Conservation (phyloP, 305 asterid species). For the Fraxinus albicans region DNA sequence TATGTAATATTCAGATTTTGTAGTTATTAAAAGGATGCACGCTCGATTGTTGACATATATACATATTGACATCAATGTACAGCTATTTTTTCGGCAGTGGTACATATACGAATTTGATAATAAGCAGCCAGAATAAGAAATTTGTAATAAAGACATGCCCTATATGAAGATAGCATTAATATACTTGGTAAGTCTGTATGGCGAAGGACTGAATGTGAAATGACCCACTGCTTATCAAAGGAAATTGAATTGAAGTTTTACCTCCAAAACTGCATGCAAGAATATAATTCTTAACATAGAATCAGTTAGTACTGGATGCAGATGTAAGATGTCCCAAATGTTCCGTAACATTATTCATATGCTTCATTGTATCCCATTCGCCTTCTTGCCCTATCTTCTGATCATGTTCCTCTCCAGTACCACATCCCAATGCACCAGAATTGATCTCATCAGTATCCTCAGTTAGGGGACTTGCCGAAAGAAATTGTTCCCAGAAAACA, state of each 20-base stretch:
- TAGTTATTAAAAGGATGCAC: not conserved
- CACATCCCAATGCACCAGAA: constrained; percentile 31
- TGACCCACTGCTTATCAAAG: not conserved
- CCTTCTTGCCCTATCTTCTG: constrained; percentile 31
- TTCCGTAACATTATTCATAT: constrained; percentile 36
- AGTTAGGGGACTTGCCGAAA: constrained; percentile 46
- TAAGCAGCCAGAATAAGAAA: not conserved
- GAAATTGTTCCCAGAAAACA: constrained; percentile 85
- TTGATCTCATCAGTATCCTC: constrained; percentile 50
- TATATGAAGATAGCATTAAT: not conserved
- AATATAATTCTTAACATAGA: constrained; percentile 2
- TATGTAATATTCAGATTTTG: not conserved
- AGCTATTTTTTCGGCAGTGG: not conserved
- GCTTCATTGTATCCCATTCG: constrained; percentile 27
- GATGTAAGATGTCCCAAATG: constrained; percentile 37
- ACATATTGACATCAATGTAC: not conserved
- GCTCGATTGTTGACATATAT: not conserved
- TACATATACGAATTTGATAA: not conserved
- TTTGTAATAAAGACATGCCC: not conserved
- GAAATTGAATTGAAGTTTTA: not conserved
- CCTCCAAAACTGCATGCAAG: not conserved
- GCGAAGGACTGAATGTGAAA: not conserved
- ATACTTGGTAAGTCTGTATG: not conserved
- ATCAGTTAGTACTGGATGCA: constrained; percentile 23
- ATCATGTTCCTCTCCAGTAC: constrained; percentile 27